Percentiles rank a stretch among this genome's conserved stretches.
Evolutionary conservation across 441 rosid genomes (phyloP).

Genomic region (Macaranga tanarius): DNA sequence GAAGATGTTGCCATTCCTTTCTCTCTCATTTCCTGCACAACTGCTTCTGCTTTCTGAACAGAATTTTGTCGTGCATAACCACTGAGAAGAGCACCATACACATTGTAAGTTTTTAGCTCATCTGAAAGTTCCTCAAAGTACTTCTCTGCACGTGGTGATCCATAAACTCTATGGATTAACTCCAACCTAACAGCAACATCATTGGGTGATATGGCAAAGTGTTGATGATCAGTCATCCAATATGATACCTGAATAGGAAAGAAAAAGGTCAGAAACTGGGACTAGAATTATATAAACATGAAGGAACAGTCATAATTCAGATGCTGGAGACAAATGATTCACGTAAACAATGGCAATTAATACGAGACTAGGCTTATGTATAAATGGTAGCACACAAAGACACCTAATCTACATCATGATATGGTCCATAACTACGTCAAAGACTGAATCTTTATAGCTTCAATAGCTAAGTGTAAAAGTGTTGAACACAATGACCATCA

Average conservation of each 20-base stretch:
- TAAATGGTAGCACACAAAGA: not conserved
- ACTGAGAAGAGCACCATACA: conserved; percentile 37
- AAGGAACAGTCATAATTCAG: not conserved
- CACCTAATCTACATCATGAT: not conserved
- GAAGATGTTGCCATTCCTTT: conserved; percentile 23
- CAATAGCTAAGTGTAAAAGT: not conserved
- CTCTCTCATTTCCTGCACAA: conserved; percentile 36
- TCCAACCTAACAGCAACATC: conserved; percentile 26
- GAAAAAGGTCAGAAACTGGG: not conserved
- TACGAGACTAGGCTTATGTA: not conserved
- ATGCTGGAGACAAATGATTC: not conserved
- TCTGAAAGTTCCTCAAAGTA: conserved; percentile 25
- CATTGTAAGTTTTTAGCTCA: conserved; percentile 12
- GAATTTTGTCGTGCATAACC: conserved; percentile 23
- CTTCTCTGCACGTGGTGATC: conserved; percentile 24
- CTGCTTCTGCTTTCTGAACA: conserved; percentile 35
- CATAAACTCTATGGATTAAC: conserved; percentile 26
- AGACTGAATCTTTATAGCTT: not conserved
- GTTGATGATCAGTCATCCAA: conserved; percentile 26
- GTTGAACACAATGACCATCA: not conserved
- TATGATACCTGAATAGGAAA: conserved; percentile 23
- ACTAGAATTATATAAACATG: not conserved
- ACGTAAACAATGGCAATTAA: not conserved
- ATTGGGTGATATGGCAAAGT: conserved; percentile 1
- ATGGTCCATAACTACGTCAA: not conserved